Percentiles rank a stretch among this genome's conserved stretches.
phyloP scores from a whole-genome alignment of 2,329 filamentous ascomycete species.

The Colletotrichum lentis region DNA sequence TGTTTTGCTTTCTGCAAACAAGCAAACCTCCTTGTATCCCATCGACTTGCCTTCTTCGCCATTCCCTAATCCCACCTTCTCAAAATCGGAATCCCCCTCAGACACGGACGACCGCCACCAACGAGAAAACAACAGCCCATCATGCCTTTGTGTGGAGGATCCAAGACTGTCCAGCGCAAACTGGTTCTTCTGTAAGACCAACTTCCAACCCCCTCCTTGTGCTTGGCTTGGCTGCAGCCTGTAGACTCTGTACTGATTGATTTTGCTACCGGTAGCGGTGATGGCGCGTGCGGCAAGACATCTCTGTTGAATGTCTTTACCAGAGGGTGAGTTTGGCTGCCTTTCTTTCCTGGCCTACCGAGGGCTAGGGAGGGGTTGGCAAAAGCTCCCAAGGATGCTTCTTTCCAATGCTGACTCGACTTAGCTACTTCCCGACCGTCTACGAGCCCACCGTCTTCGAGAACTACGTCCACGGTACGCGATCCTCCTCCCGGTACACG shows the following conservation, averaged over 20 bases:
- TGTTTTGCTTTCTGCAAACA: constrained; percentile 13
- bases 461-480: constrained; percentile 95
- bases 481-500: neutral
- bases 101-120: too few relatives aligned
- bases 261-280: constrained; percentile 67
- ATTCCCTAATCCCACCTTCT: neutral
- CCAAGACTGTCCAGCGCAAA: constrained; percentile 92
- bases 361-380: neutral
- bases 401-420: constrained; percentile 15
- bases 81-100: too few relatives aligned
- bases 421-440: constrained; percentile 93
- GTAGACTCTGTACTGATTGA: constrained; percentile 29
- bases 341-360: neutral
- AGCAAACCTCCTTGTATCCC: constrained; percentile 1
- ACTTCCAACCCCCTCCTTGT: constrained; percentile 39
- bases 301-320: constrained; percentile 98
- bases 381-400: neutral
- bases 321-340: constrained; percentile 73
- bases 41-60: constrained; percentile 7
- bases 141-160: constrained; percentile 67
- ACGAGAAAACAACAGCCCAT: constrained; percentile 7
- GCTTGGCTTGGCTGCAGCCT: constrained; percentile 11
- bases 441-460: constrained; percentile 99
- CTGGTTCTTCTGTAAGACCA: constrained; percentile 84
- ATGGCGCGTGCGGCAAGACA: constrained; percentile 97